These are phyloP conservation scores for Leccinum olivaceopallidum DNA, from an alignment of 768 basidiomycete species.

Conservation along the genomic window DNA sequence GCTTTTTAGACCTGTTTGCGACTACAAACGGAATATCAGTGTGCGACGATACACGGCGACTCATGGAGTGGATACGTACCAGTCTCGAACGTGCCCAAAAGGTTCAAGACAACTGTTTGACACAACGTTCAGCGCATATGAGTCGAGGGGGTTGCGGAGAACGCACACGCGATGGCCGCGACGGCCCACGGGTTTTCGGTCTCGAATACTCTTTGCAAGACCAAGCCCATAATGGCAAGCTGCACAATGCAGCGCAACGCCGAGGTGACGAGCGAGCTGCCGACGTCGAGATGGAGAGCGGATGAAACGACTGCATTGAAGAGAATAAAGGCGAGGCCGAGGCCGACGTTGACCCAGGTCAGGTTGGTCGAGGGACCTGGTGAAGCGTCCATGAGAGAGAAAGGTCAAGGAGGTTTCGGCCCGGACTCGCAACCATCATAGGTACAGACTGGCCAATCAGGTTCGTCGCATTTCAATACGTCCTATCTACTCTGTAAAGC, in stretches of 20 bases:
- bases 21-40: slow-evolving; percentile 41
- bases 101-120: slow-evolving; percentile 60
- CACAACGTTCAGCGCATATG: neutral
- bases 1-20: slow-evolving; percentile 73
- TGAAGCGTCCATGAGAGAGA: slow-evolving; percentile 33
- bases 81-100: slow-evolving; percentile 76
- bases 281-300: slow-evolving; percentile 66
- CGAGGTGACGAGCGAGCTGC: slow-evolving; percentile 63
- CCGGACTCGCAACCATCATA: no score
- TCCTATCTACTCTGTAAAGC: slow-evolving; percentile 7
- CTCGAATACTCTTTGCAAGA: slow-evolving; percentile 75
- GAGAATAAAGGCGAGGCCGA: slow-evolving; percentile 74
- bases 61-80: slow-evolving; percentile 42
- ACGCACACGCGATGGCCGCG: slow-evolving; percentile 69
- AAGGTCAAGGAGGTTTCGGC: neutral
- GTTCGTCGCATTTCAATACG: neutral
- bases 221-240: slow-evolving; percentile 67
- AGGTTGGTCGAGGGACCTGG: slow-evolving; percentile 36
- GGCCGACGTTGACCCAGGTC: slow-evolving; percentile 71
- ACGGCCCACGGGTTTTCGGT: slow-evolving; percentile 76
- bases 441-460: neutral
- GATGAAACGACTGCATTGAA: slow-evolving; percentile 70
- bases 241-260: slow-evolving; percentile 77
- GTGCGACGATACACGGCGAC: neutral
- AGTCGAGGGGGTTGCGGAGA: neutral